Base-by-base conservation (phyloP, 306 rosid genomes). In the Malus orientalis region DNA sequence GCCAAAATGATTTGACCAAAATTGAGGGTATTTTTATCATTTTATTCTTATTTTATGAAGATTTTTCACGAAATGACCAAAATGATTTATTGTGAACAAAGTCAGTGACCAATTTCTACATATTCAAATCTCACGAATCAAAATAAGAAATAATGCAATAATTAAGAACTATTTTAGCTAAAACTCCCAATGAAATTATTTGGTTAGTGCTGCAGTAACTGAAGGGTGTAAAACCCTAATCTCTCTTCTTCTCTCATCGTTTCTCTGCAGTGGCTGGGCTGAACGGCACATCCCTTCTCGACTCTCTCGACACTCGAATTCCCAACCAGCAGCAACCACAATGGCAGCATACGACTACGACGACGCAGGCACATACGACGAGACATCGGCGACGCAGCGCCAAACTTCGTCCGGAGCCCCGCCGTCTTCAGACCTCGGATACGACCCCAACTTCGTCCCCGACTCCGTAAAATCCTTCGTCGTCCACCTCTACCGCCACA, bases 371-470 rank as follows among this genome's bases (percentile, higher is more conserved):
- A 82, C 69, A 27, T 82, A 75, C 74, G 92, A 85, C 27, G 89
- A 86, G 62, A 45, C 84, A 3, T 74, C 85, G 30, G 74, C 69
- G 49, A 57, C 77, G 59, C 85, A 68, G 76, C 88, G 84, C n/a
- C 87, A 69, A 44, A 66, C 82, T 59, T 4, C 80, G 29, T 12
- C 79, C 61, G 73, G 27, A 20, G 38, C 78, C 25, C 45, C 79
- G 9, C 45, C 88, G 30, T 69, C 85, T 2, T 89, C 83, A 55
- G 97, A 95, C 9, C 69, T 59, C 0, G 95, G 96, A 1, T 95
- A 95, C 84, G 96, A 92, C 86, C 98, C 97, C 2, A 95, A 92
- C 79, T 89, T 83, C 81, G 99, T 95, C 0, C 99, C 97, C 0
- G 99, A 91, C 78, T 88, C 97, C 1, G 97, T 95, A 11, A 92